Base-by-base conservation (phyloP, 805 yeast species). In the Starmerella davenportii region DNA sequence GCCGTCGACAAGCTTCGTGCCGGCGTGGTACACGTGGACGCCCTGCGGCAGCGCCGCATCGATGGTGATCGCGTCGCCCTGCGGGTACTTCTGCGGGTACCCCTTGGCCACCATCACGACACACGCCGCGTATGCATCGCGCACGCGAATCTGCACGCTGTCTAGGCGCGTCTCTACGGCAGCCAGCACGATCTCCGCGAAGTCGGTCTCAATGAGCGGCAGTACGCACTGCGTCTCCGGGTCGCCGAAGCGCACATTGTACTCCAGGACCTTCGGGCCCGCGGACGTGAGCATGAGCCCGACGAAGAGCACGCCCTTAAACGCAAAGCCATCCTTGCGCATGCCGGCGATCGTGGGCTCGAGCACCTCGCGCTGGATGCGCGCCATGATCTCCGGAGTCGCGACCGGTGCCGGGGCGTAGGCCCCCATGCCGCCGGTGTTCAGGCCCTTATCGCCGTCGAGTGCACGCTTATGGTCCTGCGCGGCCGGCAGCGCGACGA, bases 341-440 rank as follows among this genome's bases (percentile, higher is more conserved):
- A 90, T 80, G 42, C 98, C 96, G 51, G 76, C 84, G 53, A 90
- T 76, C 28, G 95, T 79, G 40, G 96, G 96, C 60, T 77, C 74
- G 52, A 92, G 69, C 51, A 92, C 69, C n/a, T 69, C 65, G 35
- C 65, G 63, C 53, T 84, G 74, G 55, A 90, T 84, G 58, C 74
- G 66, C 44, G 67, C 62, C 51, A 85, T 59, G 28, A 90, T 57
- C 19, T 69, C 66, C 2, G 81, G 74, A 16, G 95, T 81, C 16
- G 92, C 96, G 45, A 82, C 67, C 40, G 98, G 98, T 9, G 96
- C 93, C 24, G 99, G 99, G 5, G 96, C 90, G 55, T 90, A 90
- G 5, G 96, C 93, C 47, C 99, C 99, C 99, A 90, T 90, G 46
- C 99, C 99, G 50, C 99, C 99, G 29, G 99, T 90, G 63, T 90